A percentile compares a stretch with the other conserved stretches of the same genome.
These are phyloP conservation scores for Pyrrhoderma noxium DNA, from an alignment of 1,284 basidiomycete genomes.

Conservation along the genomic window DNA sequence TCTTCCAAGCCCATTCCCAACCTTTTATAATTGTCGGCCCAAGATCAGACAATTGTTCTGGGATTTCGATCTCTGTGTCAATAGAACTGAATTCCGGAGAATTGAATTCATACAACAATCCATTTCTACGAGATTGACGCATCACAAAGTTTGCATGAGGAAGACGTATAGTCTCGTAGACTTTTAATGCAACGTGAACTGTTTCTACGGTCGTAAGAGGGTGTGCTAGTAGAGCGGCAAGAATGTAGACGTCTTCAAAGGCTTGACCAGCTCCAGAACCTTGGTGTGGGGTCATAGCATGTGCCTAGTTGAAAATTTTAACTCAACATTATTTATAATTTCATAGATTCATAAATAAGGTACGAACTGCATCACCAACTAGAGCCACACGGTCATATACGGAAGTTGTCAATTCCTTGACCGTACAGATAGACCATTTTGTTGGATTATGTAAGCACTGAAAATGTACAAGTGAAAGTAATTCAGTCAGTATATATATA, in stretches of 20 bases:
- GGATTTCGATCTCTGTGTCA: not conserved
- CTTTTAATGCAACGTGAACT: slow-evolving; percentile 24
- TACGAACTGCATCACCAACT: slow-evolving; percentile 31
- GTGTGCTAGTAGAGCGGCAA: slow-evolving; percentile 29
- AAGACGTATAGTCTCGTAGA: slow-evolving; percentile 32
- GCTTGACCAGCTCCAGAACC: slow-evolving; percentile 36
- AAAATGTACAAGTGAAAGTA: not conserved
- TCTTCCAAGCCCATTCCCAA: slow-evolving; percentile 26
- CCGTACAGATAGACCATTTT: slow-evolving; percentile 28
- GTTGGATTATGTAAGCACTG: slow-evolving; percentile 21
- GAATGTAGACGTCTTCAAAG: slow-evolving; percentile 33
- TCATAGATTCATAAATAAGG: not conserved
- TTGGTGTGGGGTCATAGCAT: slow-evolving; percentile 36
- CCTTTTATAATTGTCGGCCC: slow-evolving; percentile 26
- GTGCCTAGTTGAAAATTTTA: slow-evolving; percentile 25
- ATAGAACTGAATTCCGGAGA: slow-evolving; percentile 19
- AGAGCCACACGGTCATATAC: slow-evolving; percentile 26
- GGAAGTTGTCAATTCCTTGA: slow-evolving; percentile 27
- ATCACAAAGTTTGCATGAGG: slow-evolving; percentile 28
- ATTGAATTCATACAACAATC: slow-evolving; percentile 24
- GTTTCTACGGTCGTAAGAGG: slow-evolving; percentile 23
- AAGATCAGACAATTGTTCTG: slow-evolving; percentile 23
- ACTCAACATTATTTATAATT: not conserved
- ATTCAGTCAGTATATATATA: not conserved
- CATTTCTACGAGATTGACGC: slow-evolving; percentile 25